Percentiles rank a stretch among this genome's conserved stretches.
Evolutionary conservation across 345 rosid species (phyloP).

Genomic region (Salix exigua): DNA sequence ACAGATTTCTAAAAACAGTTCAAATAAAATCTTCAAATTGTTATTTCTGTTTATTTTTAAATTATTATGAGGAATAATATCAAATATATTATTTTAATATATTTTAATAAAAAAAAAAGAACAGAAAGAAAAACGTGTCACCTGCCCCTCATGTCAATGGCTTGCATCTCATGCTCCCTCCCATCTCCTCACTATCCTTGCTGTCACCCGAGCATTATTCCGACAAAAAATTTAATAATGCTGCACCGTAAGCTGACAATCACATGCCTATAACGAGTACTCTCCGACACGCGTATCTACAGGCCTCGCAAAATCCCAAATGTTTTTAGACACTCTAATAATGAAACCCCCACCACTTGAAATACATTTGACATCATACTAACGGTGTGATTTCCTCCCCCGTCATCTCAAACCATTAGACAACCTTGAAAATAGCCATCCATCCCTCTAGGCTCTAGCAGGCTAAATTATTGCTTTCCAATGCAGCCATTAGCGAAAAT

Average conservation of each 20-base stretch:
- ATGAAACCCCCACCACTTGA: not conserved
- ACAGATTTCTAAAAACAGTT: too few relatives aligned
- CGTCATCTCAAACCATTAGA: not conserved
- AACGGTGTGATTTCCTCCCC: too few relatives aligned
- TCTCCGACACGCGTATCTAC: conserved; percentile 30
- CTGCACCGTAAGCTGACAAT: conserved; percentile 2
- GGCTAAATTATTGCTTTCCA: too few relatives aligned
- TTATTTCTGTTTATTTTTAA: too few relatives aligned
- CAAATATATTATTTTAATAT: too few relatives aligned
- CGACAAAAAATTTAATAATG: conserved; percentile 22
- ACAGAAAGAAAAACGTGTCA: not conserved
- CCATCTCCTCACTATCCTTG: not conserved
- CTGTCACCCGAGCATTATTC: conserved; percentile 8
- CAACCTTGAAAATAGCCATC: not conserved
- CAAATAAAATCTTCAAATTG: too few relatives aligned
- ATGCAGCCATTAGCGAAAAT: not conserved
- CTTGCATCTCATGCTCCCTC: conserved; percentile 10
- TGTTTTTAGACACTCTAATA: not conserved
- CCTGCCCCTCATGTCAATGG: conserved; percentile 7
- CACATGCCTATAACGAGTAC: conserved; percentile 28
- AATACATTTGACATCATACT: too few relatives aligned
- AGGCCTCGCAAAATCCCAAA: conserved; percentile 26
- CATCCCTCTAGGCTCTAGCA: not conserved
- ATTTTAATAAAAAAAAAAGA: too few relatives aligned
- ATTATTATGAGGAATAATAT: too few relatives aligned